Evolutionary conservation across 176 grass and related monocot species (phyloP), one percentile per base, ranked within the genome.

Genomic region (Musa itinerans): DNA sequence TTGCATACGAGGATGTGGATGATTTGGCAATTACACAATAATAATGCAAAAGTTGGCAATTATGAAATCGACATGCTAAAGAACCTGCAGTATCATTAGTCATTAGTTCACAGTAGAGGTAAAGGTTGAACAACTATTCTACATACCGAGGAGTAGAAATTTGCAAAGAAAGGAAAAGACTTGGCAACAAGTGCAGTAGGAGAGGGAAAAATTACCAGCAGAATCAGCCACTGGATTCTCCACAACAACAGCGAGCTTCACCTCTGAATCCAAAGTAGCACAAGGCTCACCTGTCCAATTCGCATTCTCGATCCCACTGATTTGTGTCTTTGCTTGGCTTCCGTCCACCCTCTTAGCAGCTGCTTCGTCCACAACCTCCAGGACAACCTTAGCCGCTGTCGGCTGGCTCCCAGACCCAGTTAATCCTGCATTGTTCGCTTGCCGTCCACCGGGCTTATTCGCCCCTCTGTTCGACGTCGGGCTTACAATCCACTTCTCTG

Each of bases 401-500:
- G 86, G 65, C 68, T 89, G 86, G 34, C 78, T 74, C 0, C 68
- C 75, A 78, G 81, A 66, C 15, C 59, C 81, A 48, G 77, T 27
- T 22, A 87, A 90, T 21, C 89, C 90, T 19, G 77, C 63, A 63
- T 92, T 99, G 86, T 83, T 92, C 2, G 74, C 64, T 0, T 62
- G 78, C 11, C 34, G 78, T 48, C 77, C 87, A 65, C 81, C 61
- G 7, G 15, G 74, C 80, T 81, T 87, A 52, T 65, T 49, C 19
- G 77, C 51, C 8, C 81, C 51, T 11, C 85, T 65, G 72, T 89
- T 86, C 27, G 69, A 81, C 19, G 85, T 86, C 1, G 96, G 91
- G 83, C 96, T 99, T 24, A 86, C 96, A 7, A 99, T 99, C 96
- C 96, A 99, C 76, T 99, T 99, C 72, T 99, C 91, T 0, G 96